Evolutionary conservation across 1,284 basidiomycete genomes (phyloP), one percentile per base, ranked within the genome.

Genomic region (Anthracocystis panici-leucophaei): DNA sequence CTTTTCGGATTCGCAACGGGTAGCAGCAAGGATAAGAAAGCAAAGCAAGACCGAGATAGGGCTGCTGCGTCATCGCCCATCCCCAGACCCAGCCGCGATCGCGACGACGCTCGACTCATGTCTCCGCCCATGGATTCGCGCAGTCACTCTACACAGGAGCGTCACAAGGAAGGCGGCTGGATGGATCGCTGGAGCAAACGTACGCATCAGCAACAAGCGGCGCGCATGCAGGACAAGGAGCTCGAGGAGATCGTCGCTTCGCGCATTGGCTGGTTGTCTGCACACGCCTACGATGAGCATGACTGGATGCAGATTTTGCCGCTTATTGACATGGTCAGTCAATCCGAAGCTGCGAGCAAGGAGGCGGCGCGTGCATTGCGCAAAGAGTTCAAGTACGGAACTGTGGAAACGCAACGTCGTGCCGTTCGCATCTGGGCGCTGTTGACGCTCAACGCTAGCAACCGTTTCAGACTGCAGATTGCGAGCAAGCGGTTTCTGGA

Each of bases 331-430:
- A 23, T 72, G 11, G 49, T 82, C 10, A 56, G 51, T 51, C 75
- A 66, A 7, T 82, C 81, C 16, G 78, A 79, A 16, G 73, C 70
- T 6, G 74, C 79, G 6, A 66, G 73, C 45, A 83, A 81, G 44
- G 82, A 83, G 49, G 82, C 81, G n/a, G 74, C 80, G 10, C 62
- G 72, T 5, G 64, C 80, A 1, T 56, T 83, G 12, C 57, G 80
- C 25, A 83, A 82, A 46, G 82, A 83, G 68, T 71, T 83, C 74
- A 79, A 82, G 49, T 65, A 74, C 31, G 78, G 68, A 20, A 40
- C 57, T 0, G 62, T 66, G 12, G 71, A 79, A 18, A 57, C 77
- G 6, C 75, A 76, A 21, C 58, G 69, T 21, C 65, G 81, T 9
- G 81, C 82, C 6, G 73, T 76, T 1, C 55, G 78, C 16, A 48